Evolutionary conservation across 495 filamentous ascomycete genomes (phyloP), one percentile per base, ranked within the genome.

Genomic region (Penicillium diatomitis): DNA sequence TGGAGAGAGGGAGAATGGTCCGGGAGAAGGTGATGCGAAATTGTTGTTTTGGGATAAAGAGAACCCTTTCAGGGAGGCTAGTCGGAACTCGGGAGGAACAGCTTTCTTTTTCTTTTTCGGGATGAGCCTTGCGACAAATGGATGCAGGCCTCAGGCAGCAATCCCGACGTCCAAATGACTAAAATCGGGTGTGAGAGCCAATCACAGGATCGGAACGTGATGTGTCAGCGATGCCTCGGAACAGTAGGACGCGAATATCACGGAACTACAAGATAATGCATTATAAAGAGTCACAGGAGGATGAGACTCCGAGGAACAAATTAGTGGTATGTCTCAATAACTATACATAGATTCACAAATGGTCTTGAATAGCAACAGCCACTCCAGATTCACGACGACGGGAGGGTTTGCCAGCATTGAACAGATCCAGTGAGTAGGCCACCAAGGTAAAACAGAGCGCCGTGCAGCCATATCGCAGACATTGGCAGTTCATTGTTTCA

Each of bases 21-120:
- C 33, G 8, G 6, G 41, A 28, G 46, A 34, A n/a, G 32, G 37
- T 9, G 32, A 33, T 36, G 30, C 8, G 33, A 38, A 38, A 38
- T 11, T 10, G 35, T n/a, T 3, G 35, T n/a, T 3, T 41, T 4
- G 28, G 11, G 27, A 8, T 8, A 10, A 41, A 47, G 6, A 43
- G 28, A 20, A 35, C 48, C 41, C 49, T 47, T 44, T 45, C 20
- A 42, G 37, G 46, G 50, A 56, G 46, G 46, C 33, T 42, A 47
- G 49, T 57, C 44, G 54, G 49, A 51, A 20, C 20, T 20, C 51
- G 39, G 56, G 57, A 56, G 58, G 64, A 70, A 69, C 66, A 70
- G 69, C 65, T 69, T 69, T 69, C 63, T 63, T 67, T 69, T 63
- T 64, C 60, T 67, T 63, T 63, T 57, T 67, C 62, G 67, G 65